Percentiles rank a stretch among this genome's conserved stretches.
phyloP scores from a whole-genome alignment of 148 eudicot species.

The Polygonum maritimum region DNA sequence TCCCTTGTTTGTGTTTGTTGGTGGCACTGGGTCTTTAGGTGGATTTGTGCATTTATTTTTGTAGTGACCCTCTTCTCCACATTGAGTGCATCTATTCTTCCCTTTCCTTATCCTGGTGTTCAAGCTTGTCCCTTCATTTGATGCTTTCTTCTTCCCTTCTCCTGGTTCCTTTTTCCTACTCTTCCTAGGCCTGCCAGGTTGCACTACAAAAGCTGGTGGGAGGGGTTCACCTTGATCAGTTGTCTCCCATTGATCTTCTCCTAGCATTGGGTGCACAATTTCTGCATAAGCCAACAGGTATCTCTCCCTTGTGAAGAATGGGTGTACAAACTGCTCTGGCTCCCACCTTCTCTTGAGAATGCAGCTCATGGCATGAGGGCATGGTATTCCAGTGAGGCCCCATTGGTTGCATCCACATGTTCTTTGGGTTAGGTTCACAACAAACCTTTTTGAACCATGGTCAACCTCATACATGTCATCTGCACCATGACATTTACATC shows the following conservation, averaged over 20 bases:
- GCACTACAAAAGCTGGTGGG: neutral
- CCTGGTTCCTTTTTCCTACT: neutral
- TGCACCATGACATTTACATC: neutral
- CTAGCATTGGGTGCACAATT: neutral
- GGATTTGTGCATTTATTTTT: neutral
- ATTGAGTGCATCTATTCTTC: neutral
- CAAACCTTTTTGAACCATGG: neutral
- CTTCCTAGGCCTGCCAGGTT: neutral
- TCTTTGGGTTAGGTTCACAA: neutral
- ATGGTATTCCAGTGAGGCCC: no score
- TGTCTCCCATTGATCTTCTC: neutral
- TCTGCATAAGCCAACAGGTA: no score
- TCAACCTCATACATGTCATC: neutral
- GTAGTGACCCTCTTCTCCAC: neutral
- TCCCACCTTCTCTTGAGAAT: no score
- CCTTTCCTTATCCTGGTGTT: neutral
- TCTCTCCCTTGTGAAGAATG: no score
- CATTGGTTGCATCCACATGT: neutral
- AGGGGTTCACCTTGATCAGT: neutral
- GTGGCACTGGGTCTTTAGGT: neutral
- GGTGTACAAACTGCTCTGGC: no score
- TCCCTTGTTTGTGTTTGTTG: no score
- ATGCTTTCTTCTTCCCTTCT: neutral
- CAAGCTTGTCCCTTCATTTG: no score
- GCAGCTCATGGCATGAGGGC: no score